phyloP scores from a whole-genome alignment of 257 asterid genomes.

The Solanum bulbocastanum region DNA sequence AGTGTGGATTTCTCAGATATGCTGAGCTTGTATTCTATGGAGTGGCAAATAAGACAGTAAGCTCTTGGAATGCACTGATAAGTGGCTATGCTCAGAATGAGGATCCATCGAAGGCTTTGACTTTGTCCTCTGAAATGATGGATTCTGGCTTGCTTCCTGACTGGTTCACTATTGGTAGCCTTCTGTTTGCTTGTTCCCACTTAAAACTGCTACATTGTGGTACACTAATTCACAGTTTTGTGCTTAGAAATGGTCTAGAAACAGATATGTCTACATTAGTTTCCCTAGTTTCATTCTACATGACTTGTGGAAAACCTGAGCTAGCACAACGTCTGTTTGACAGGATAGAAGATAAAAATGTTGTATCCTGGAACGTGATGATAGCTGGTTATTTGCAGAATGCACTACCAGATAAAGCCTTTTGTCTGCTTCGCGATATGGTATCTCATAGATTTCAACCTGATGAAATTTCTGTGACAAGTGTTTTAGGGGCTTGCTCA shows the following conservation, averaged over 20 bases:
- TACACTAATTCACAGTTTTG: constrained; percentile 13
- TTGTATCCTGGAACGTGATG: constrained; percentile 22
- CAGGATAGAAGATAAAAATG: neutral
- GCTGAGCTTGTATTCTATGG: constrained; percentile 11
- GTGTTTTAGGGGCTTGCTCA: constrained; percentile 21
- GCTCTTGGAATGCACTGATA: constrained; percentile 23
- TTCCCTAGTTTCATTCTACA: constrained; percentile 22
- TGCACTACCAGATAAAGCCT: constrained; percentile 9
- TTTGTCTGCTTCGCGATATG: constrained; percentile 13
- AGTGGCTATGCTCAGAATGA: constrained; percentile 12
- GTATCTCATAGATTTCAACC: constrained; percentile 7
- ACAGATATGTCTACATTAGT: constrained; percentile 3
- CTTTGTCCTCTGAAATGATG: constrained; percentile 5
- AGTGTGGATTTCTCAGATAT: constrained; percentile 10
- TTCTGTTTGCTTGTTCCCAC: constrained; percentile 12
- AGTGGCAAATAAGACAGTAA: constrained; percentile 9
- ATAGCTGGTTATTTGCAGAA: constrained; percentile 18
- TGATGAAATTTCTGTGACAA: constrained; percentile 12
- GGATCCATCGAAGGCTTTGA: constrained; percentile 6
- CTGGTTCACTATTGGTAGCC: constrained; percentile 15
- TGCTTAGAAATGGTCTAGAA: constrained; percentile 15
- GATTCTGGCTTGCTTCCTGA: constrained; percentile 16
- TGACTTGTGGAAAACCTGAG: constrained; percentile 9
- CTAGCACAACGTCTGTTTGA: constrained; percentile 8
- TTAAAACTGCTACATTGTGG: constrained; percentile 6